A percentile compares a stretch with the other conserved stretches of the same genome.
phyloP scores from a whole-genome alignment of 805 yeast species.

The Grigorovia transvaalensis region DNA sequence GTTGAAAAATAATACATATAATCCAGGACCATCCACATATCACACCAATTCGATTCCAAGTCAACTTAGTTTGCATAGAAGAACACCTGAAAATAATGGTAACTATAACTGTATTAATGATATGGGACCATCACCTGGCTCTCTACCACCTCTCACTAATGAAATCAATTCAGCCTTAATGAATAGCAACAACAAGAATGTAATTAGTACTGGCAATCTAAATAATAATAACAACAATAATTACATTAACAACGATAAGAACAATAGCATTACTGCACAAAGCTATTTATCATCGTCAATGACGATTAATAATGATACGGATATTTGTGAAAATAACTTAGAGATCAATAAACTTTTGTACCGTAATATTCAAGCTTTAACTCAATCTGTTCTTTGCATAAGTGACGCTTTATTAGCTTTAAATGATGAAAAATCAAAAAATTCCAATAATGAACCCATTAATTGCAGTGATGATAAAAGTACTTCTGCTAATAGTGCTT shows the following conservation, averaged over 20 bases:
- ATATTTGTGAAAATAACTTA: neutral
- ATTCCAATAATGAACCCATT: neutral
- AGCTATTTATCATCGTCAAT: neutral
- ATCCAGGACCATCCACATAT: neutral
- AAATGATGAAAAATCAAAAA: neutral
- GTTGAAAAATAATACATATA: neutral
- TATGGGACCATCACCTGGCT: neutral
- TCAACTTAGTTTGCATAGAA: neutral
- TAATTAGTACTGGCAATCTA: neutral
- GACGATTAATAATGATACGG: neutral
- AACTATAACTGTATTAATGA: neutral
- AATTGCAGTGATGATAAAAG: neutral
- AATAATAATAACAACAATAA: neutral
- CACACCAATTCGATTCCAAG: neutral
- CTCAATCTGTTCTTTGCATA: conserved; percentile 1
- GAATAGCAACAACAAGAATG: neutral
- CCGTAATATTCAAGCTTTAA: neutral
- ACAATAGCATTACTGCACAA: neutral
- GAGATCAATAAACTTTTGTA: neutral
- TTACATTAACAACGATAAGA: neutral
- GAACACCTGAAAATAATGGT: neutral
- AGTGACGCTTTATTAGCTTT: conserved; percentile 2
- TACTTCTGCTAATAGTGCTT: neutral
- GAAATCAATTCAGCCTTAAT: neutral
- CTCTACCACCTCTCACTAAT: neutral